A percentile compares a stretch with the other conserved stretches of the same genome.
These are phyloP conservation scores for Cladochytrium replicatum DNA, from an alignment of 192 early-diverging fungal genomes.

Conservation along the genomic window DNA sequence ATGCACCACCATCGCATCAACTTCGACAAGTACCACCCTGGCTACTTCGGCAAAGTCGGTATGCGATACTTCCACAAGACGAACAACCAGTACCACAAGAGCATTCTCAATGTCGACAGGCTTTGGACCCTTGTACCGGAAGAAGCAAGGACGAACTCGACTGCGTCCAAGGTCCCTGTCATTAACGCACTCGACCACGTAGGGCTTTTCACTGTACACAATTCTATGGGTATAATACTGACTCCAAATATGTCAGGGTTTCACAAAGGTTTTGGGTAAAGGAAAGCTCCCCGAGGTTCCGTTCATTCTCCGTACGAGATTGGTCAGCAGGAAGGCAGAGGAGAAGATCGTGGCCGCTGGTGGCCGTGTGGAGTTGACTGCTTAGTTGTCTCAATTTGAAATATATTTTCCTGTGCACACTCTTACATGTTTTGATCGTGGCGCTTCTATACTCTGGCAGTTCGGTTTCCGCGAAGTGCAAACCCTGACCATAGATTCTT, in stretches of 20 bases:
- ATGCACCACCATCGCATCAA: constrained; percentile 99
- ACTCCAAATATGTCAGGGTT: constrained; percentile 62
- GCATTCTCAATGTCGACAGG: constrained; percentile 87
- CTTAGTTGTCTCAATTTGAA: constrained; percentile 22
- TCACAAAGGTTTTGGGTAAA: constrained; percentile 93
- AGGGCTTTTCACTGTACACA: too few relatives aligned
- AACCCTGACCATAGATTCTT: too few relatives aligned
- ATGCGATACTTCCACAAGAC: constrained; percentile 99
- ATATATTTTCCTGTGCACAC: too few relatives aligned
- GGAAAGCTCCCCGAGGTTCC: constrained; percentile 80
- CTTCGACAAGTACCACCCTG: constrained; percentile 99
- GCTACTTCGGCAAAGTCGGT: constrained; percentile 99
- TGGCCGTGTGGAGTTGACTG: constrained; percentile 58
- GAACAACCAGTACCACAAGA: constrained; percentile 74
- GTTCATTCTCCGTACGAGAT: constrained; percentile 92
- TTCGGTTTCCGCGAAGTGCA: too few relatives aligned
- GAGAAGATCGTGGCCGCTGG: constrained; percentile 98
- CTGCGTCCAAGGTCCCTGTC: constrained; percentile 81
- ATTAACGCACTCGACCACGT: constrained; percentile 71
- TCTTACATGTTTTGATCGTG: too few relatives aligned
- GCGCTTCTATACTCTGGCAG: too few relatives aligned
- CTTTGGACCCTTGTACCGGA: constrained; percentile 85
- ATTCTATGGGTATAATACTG: too few relatives aligned
- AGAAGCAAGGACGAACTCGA: constrained; percentile 71
- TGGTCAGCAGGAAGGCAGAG: constrained; percentile 86